These are phyloP conservation scores for Baudoinia panamericana DNA, from an alignment of 495 filamentous ascomycete species.

Conservation along the genomic window DNA sequence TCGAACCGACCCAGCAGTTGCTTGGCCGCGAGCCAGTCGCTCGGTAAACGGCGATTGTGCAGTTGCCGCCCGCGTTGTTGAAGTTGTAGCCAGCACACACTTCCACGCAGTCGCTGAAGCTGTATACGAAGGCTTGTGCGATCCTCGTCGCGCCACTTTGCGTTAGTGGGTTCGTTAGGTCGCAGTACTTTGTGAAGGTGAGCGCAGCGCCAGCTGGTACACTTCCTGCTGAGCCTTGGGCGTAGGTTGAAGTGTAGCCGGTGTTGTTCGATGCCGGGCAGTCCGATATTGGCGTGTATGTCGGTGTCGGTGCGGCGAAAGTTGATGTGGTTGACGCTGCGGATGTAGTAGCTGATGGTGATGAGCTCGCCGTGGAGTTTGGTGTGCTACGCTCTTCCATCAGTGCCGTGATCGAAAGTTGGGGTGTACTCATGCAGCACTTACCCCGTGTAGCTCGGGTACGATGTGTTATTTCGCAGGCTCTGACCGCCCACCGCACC, in stretches of 20 bases:
- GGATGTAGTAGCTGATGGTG: background rate
- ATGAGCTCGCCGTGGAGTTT: background rate
- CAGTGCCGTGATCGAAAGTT: too few relatives aligned
- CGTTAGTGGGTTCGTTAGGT: slow-evolving; percentile 5
- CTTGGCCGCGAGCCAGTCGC: slow-evolving; percentile 1
- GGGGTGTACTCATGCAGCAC: too few relatives aligned
- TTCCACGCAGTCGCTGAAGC: slow-evolving; percentile 16
- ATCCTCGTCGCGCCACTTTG: background rate
- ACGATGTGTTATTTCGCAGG: slow-evolving; percentile 6
- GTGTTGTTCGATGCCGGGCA: slow-evolving; percentile 8
- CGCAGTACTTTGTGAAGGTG: slow-evolving; percentile 14
- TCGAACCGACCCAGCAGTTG: slow-evolving; percentile 13
- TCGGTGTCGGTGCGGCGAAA: slow-evolving; percentile 14
- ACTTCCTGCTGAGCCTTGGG: background rate
- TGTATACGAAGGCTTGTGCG: slow-evolving; percentile 15
- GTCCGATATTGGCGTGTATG: slow-evolving; percentile 13
- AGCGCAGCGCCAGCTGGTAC: slow-evolving; percentile 2
- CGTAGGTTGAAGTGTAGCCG: slow-evolving; percentile 9
- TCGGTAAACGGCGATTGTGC: slow-evolving; percentile 11
- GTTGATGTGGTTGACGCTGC: slow-evolving; percentile 5
- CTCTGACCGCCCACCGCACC: slow-evolving; percentile 17
- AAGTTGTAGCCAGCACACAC: slow-evolving; percentile 15
- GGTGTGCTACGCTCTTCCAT: too few relatives aligned
- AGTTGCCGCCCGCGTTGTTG: slow-evolving; percentile 1
- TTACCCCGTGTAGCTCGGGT: too few relatives aligned